phyloP scores from a whole-genome alignment of 192 early-diverging fungal genomes.

The Coemansia sp. region DNA sequence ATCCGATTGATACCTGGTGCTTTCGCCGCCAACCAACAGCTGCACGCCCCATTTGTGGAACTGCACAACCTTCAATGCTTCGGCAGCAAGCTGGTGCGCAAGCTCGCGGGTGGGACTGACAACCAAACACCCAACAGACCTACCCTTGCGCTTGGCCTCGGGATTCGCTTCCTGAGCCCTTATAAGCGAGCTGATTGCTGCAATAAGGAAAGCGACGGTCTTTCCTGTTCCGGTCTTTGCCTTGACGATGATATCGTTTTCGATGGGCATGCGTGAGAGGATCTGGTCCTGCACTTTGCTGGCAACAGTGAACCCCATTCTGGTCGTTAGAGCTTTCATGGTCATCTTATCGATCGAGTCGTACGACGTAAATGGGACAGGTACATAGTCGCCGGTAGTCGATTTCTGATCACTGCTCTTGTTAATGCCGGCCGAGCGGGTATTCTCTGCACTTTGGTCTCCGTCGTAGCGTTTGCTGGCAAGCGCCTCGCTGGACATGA shows the following conservation, averaged over 20 bases:
- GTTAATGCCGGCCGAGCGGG: background rate
- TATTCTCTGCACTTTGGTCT: conserved; percentile 1
- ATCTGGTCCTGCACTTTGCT: conserved; percentile 85
- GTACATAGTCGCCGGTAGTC: conserved; percentile 43
- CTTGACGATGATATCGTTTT: conserved; percentile 84
- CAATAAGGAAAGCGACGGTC: conserved; percentile 91
- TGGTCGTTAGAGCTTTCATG: conserved; percentile 57
- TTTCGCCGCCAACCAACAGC: conserved; percentile 78
- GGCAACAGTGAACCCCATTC: conserved; percentile 77
- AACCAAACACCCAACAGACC: conserved; percentile 67
- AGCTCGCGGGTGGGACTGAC: conserved; percentile 92
- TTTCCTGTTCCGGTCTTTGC: conserved; percentile 99
- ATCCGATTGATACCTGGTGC: conserved; percentile 56
- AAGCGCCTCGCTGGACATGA: conserved; percentile 29
- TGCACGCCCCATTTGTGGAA: conserved; percentile 66
- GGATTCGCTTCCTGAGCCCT: conserved; percentile 66
- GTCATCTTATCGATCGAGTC: conserved; percentile 45
- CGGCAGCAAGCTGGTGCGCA: conserved; percentile 78
- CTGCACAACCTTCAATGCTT: conserved; percentile 66
- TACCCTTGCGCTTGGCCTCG: conserved; percentile 40
- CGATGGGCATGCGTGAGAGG: conserved; percentile 66
- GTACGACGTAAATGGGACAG: conserved; percentile 59
- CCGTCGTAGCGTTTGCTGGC: conserved; percentile 8
- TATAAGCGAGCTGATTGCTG: conserved; percentile 75
- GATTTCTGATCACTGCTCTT: background rate